phyloP scores from a whole-genome alignment of 1,284 basidiomycete species.

The Leccinum subrobustum region DNA sequence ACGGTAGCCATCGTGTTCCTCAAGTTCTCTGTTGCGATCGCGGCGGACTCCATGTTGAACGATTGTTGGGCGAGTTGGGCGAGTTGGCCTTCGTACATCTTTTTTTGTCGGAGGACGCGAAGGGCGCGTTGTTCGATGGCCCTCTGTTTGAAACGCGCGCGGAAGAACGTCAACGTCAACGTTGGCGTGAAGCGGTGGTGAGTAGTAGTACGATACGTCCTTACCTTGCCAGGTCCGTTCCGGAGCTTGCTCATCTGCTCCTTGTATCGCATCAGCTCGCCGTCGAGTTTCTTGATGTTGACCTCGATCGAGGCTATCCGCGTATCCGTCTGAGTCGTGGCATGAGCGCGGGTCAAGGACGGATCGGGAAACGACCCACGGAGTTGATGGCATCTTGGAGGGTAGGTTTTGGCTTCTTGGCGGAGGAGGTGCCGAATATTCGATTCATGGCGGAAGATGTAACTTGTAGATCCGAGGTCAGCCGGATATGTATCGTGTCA shows the following conservation, averaged over 20 bases:
- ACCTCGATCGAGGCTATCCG: conserved; percentile 92
- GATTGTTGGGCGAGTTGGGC: conserved; percentile 92
- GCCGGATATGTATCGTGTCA: neutral
- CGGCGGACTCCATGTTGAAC: conserved; percentile 98
- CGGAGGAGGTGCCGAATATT: conserved; percentile 75
- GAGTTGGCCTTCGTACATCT: conserved; percentile 94
- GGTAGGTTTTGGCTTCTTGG: conserved; percentile 85
- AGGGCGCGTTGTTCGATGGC: conserved; percentile 96
- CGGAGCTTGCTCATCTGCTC: conserved; percentile 95
- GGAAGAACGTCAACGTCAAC: neutral
- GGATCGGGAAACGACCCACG: conserved; percentile 45
- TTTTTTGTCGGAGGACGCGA: conserved; percentile 92
- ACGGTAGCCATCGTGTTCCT: conserved; percentile 99
- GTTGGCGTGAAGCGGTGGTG: neutral
- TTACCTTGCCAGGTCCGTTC: conserved; percentile 93
- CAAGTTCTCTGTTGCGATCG: conserved; percentile 94
- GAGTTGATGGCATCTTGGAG: conserved; percentile 91
- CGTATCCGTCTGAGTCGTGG: conserved; percentile 70
- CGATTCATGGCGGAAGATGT: conserved; percentile 58
- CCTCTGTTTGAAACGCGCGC: conserved; percentile 44
- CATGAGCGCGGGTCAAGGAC: conserved; percentile 7
- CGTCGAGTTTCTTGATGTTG: conserved; percentile 96
- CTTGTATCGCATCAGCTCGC: conserved; percentile 89
- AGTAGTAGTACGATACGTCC: neutral
- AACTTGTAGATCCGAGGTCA: neutral